phyloP scores from a whole-genome alignment of 148 eudicot species.

The Rheum nobile region DNA sequence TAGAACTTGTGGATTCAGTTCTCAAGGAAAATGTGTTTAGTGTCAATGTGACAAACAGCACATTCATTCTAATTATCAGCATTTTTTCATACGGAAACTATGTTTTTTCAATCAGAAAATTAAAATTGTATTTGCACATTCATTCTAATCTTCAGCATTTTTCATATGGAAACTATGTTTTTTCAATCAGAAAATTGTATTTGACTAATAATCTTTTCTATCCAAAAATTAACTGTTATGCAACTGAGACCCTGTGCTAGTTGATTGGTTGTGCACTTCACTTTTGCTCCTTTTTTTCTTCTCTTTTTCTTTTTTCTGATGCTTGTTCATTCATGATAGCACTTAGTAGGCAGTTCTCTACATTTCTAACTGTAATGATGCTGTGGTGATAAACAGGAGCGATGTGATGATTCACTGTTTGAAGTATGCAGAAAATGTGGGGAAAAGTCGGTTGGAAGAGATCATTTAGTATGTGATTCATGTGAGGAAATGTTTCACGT shows the following conservation, averaged over 20 bases:
- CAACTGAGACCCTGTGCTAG: background rate
- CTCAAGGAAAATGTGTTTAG: background rate
- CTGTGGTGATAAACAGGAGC: constrained; percentile 20
- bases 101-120: no score
- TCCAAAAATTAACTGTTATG: background rate
- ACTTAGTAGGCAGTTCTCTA: no score
- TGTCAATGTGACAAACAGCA: background rate
- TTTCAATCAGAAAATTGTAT: no score
- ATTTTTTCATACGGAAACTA: background rate
- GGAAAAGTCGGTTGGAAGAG: constrained; percentile 50
- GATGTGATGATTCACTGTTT: constrained; percentile 26
- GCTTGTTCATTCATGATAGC: background rate
- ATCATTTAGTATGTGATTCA: constrained; percentile 71
- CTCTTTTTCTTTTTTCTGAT: no score
- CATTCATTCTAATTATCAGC: background rate
- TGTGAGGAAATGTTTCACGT: constrained; percentile 80
- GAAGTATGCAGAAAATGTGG: constrained; percentile 45
- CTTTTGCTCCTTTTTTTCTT: no score
- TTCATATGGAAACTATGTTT: background rate
- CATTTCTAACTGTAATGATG: no score
- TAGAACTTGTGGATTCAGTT: background rate
- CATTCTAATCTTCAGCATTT: background rate
- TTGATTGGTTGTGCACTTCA: no score
- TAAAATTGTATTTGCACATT: no score
- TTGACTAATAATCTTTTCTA: no score